phyloP scores from a whole-genome alignment of 495 filamentous ascomycete species.

The Parathielavia appendiculata region DNA sequence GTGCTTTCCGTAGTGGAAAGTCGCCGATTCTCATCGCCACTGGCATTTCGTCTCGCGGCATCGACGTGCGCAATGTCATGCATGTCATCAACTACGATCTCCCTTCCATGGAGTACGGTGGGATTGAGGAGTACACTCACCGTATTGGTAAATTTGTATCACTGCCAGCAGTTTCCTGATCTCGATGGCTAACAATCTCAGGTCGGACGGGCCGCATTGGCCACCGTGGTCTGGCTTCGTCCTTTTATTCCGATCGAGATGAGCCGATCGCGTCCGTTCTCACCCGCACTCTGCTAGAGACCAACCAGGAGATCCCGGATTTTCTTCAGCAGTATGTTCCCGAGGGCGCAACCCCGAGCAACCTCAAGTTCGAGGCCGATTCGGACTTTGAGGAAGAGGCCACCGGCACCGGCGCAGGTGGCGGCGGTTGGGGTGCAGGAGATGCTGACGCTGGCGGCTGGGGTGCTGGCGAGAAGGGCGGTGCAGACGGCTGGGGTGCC shows the following conservation, averaged over 20 bases:
- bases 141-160: constrained; percentile 65
- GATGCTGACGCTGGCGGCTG: background rate
- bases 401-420: constrained; percentile 7
- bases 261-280: constrained; percentile 62
- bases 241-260: constrained; percentile 73
- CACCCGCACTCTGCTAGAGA: constrained; percentile 75
- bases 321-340: constrained; percentile 67
- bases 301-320: constrained; percentile 69
- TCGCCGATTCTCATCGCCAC: constrained; percentile 80
- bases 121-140: constrained; percentile 90
- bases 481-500: constrained; percentile 3
- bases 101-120: constrained; percentile 63
- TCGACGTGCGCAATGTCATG: constrained; percentile 80
- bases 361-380: constrained; percentile 58
- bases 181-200: constrained; percentile 34
- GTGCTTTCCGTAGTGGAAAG: constrained; percentile 69
- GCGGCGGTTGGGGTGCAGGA: constrained; percentile 14
- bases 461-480: background rate
- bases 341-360: constrained; percentile 39
- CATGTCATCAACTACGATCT: constrained; percentile 94
- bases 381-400: constrained; percentile 50
- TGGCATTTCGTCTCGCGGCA: constrained; percentile 78
- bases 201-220: constrained; percentile 93
- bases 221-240: constrained; percentile 76
- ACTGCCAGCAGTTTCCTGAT: background rate